Base-by-base conservation (phyloP, 1,284 basidiomycete genomes). In the Cryptococcus sp. region DNA sequence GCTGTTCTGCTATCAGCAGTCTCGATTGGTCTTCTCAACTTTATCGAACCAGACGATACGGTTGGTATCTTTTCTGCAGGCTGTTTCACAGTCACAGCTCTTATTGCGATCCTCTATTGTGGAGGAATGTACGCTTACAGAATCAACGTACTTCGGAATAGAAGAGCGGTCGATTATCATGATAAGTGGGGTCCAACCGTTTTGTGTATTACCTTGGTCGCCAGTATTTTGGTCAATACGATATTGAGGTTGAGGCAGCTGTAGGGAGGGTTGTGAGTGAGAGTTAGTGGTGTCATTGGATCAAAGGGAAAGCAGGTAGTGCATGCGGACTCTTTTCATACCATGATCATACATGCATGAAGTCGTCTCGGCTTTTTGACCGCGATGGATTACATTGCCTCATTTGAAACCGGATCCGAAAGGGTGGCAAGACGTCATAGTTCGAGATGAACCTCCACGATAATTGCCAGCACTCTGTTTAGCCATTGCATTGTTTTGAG, bases 11-110 rank as follows among this genome's bases (percentile, higher is more conserved):
- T 95, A 60, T 88, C 87, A 23, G 86, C 86, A 13, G 91, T 97
- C 61, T 90, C 92, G 7, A 93, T 92, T 43, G 86, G 88, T 10
- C 81, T 96, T 44, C 83, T 98, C 62, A 98, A 96, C 80, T 97
- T 96, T 70, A 80, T 88, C 45, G 81, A 84, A 3, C 81, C 88
- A 0, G 81, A 84, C 23, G 93, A 97, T 76, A 77, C 80, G 14
- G 81, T 81, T 6, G 93, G 92, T 4, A 81, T 96, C 43, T 84
- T 95, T 68, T 87, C 88, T 58, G 89, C 93, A 7, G 82, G 83
- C 10, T 79, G 90, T 56, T 98, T 98, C 80, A 97, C 94, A 0
- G 74, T 93, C 54, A 85, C 89, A 6, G 89, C 96, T 13, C 82
- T 98, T n/a, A 76, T 90, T 48, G 84, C 92, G 2, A 90, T 98